Conservation (phyloP, 192 early-diverging fungal genomes). For the Gonapodya sp. region DNA sequence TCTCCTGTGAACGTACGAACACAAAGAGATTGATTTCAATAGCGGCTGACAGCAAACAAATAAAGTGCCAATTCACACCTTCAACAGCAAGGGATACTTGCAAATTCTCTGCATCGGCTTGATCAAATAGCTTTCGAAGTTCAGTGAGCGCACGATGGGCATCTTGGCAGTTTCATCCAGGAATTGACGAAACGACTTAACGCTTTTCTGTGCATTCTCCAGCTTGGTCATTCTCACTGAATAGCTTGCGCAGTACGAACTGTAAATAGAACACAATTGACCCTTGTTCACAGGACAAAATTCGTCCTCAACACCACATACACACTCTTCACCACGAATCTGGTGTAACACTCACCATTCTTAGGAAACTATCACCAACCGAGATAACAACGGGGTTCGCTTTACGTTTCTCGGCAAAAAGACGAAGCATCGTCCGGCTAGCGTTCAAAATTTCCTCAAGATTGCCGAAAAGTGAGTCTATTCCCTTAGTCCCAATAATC, state of each 20-base stretch:
- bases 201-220: neutral
- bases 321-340: too few species aligned
- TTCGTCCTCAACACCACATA: too few species aligned
- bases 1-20: neutral
- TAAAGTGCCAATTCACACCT: constrained; percentile 39
- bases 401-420: neutral
- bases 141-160: neutral
- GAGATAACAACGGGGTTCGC: neutral
- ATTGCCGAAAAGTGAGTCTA: neutral
- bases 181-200: neutral
- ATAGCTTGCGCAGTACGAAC: neutral
- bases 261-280: neutral
- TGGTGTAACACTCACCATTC: neutral
- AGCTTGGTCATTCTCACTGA: neutral
- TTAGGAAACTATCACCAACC: neutral
- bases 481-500: neutral
- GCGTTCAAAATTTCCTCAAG: neutral
- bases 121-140: neutral
- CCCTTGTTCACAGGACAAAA: neutral
- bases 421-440: neutral
- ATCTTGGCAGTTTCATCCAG: neutral
- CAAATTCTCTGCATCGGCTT: constrained; percentile 79
- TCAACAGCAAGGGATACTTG: constrained; percentile 89
- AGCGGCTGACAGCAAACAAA: neutral
- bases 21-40: neutral